Conservation (phyloP, 176 grass and related monocot genomes). For the Bolboschoenus planiculmis region DNA sequence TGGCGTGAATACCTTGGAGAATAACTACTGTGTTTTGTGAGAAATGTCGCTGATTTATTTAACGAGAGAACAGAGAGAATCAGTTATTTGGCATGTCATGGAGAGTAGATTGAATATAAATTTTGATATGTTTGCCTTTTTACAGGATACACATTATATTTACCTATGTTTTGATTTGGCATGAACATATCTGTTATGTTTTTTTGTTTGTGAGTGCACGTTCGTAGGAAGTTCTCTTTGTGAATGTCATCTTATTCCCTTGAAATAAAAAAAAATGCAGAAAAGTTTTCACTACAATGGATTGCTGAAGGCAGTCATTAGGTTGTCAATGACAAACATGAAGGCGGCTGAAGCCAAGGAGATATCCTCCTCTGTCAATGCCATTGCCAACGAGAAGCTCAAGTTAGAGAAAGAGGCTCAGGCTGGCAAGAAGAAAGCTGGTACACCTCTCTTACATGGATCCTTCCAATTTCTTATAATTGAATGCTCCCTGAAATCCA, state of each 20-base stretch:
- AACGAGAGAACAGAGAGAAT: neutral
- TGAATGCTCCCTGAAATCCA: neutral
- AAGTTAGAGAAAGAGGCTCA: slow-evolving; percentile 64
- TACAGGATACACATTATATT: neutral
- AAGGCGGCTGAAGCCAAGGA: slow-evolving; percentile 84
- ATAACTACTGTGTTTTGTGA: neutral
- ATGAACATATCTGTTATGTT: neutral
- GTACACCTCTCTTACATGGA: slow-evolving; percentile 22
- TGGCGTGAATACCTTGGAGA: neutral
- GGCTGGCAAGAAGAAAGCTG: slow-evolving; percentile 68
- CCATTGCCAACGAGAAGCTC: slow-evolving; percentile 80
- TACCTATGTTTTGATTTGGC: neutral
- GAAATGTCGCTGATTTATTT: neutral
- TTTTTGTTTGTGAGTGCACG: neutral
- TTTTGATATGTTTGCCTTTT: neutral
- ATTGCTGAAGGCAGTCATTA: slow-evolving; percentile 69
- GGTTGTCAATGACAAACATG: slow-evolving; percentile 46
- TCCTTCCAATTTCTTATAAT: neutral
- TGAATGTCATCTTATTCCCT: neutral
- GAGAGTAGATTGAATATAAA: neutral
- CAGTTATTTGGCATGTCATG: neutral
- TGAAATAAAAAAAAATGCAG: slow-evolving; percentile 27
- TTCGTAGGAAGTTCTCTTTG: neutral
- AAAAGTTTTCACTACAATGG: slow-evolving; percentile 87
- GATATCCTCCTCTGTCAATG: slow-evolving; percentile 66